Base-by-base conservation (phyloP, 768 basidiomycete species). In the Termitomyces sp. region DNA sequence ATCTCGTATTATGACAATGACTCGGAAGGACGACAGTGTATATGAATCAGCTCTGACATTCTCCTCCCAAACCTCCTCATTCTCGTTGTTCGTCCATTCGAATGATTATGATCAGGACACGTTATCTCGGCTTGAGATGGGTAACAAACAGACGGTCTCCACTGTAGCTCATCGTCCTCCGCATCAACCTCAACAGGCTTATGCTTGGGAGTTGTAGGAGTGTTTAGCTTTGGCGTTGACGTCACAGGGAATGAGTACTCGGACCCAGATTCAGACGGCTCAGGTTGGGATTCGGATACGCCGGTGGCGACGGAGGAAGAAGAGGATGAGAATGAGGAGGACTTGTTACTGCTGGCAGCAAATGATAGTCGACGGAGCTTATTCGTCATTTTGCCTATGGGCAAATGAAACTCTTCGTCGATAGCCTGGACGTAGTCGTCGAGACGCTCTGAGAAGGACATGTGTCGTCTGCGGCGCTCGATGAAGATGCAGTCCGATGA, bases 61-160 rank as follows among this genome's bases (percentile, higher is more conserved):
- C 18, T 42, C 28, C 51, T 52, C 35, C 51, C n/a, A 22, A 35
- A 22, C n/a, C 20, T 3, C n/a, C n/a, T 20, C 35, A 20, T 20
- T 20, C 15, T 52, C 2, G 11, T 52, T 28, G 28, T 42, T 3
- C 28, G 16, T 4, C n/a, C 39, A n/a, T 28, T 16, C 18, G 24
- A 3, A 6, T 40, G 18, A n/a, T 40, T 3, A 18, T 7, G 11
- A 32, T 32, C 3, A 38, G 24, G 52, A 11, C 8, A 28, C 24
- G 6, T 24, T 55, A 3, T 2, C 28, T 39, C 1, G 11, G 5
- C 18, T 39, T 40, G 39, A 12, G 16, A 32, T 6, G 54, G 11
- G 86, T 48, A 8, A 4, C 35, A 2, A 11, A 58, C 12, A 9
- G 38, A 49, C 24, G 49, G 49, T 1, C 57, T 28, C 57, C 57